Evolutionary conservation across 176 grass and related monocot genomes (phyloP), one percentile per base, ranked within the genome.

Genomic region (Raddia distichophylla): DNA sequence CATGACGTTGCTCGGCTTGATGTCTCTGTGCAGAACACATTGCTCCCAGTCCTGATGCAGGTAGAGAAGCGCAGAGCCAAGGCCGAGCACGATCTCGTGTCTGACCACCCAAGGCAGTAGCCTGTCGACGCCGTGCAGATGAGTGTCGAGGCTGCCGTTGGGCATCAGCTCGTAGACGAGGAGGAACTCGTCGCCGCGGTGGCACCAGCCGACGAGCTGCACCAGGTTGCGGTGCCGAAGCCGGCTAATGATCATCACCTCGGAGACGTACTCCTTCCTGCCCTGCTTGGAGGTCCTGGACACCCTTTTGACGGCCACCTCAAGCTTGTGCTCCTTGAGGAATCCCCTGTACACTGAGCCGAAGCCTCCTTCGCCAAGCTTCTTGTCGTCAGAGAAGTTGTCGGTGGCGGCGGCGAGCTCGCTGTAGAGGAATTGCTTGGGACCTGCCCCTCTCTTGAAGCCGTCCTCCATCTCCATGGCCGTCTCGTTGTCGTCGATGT

Each of bases 161-260:
- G 27, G 27, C 27, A 27, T 27, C 27, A 27, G 27, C 27, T 27
- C 27, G 27, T 27, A 27, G 27, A 27, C 27, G 27, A 27, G 81
- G 15, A 88, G 89, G 3, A 90, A 55, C 35, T 84, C 78, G 8
- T 82, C 57, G 40, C 76, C 40, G 13, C 80, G 79, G 0, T 96
- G 90, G 85, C 93, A 96, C 90, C 90, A 96, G 10, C 93, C 90
- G 7, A 88, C 73, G 71, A 96, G 83, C 70, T 90, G 87, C 33
- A 96, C 91, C 0, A 93, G 74, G 73, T 93, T 90, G 0, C 82
- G 91, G 50, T 90, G 91, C 47, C 91, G 7, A 2, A 87, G 73
- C 2, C 82, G 87, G 87, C 87, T 90, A 27, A 95, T 95, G 69
- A 66, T 27, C 27, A 27, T 27, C 27, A 27, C 27, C 27, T 27